Conservation (phyloP, 345 rosid species). For the Passiflora organensis region DNA sequence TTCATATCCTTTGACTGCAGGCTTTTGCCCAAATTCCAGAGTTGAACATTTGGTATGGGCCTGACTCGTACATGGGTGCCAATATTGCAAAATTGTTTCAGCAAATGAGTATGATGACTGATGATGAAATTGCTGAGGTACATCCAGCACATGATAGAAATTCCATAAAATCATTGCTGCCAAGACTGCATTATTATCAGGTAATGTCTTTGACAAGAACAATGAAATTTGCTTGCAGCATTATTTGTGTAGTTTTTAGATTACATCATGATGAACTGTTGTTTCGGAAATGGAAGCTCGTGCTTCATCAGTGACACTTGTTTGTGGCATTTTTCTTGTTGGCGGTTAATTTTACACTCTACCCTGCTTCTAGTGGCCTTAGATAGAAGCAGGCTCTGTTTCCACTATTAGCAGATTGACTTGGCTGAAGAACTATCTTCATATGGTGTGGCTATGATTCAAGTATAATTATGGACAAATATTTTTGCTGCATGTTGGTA, state of each 20-base stretch:
- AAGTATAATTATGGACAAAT: no score
- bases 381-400: no score
- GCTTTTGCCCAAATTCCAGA: constrained; percentile 83
- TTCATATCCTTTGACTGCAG: constrained; percentile 31
- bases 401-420: no score
- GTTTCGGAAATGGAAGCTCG: background rate
- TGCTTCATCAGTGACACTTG: background rate
- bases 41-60: constrained; percentile 80
- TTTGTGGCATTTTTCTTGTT: background rate
- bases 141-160: constrained; percentile 63
- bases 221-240: background rate
- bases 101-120: constrained; percentile 84
- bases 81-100: constrained; percentile 75
- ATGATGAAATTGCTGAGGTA: constrained; percentile 74
- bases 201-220: constrained; percentile 29
- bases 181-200: constrained; percentile 73
- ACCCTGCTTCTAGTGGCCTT: background rate
- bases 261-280: background rate
- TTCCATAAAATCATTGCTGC: constrained; percentile 61
- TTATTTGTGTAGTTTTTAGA: background rate
- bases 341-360: background rate
- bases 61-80: constrained; percentile 99
- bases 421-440: no score
- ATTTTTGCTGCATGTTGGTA: no score
- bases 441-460: no score